Evolutionary conservation across 139 green algal species (phyloP).

Genomic region (Chlamydomonas schloesseri): DNA sequence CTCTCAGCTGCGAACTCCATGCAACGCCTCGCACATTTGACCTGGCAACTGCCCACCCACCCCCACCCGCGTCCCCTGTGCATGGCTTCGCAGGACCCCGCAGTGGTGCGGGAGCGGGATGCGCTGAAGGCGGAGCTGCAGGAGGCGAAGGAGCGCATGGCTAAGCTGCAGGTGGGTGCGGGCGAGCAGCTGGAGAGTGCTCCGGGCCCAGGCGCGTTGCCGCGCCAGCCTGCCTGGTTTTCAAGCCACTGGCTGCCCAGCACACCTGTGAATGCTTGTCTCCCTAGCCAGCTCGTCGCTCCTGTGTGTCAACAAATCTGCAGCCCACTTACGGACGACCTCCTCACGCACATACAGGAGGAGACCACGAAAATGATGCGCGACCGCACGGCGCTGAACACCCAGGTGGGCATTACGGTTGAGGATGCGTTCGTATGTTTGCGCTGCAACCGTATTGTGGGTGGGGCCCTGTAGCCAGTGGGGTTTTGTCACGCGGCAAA

Average conservation of each 20-base stretch:
- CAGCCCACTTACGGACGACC: too few species aligned
- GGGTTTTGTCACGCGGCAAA: too few species aligned
- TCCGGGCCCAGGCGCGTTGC: background rate
- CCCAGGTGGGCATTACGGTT: constrained; percentile 11
- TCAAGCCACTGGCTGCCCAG: too few species aligned
- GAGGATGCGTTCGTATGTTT: too few species aligned
- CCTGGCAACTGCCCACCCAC: background rate
- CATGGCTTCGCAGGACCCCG: background rate
- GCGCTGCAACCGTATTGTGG: too few species aligned
- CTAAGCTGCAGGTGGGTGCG: constrained; percentile 25
- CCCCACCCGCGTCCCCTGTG: background rate
- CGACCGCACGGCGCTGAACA: constrained; percentile 32
- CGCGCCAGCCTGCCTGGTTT: background rate
- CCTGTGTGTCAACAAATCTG: too few species aligned
- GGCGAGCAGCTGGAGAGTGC: background rate
- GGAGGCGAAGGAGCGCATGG: constrained; percentile 32
- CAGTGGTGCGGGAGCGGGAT: constrained; percentile 23
- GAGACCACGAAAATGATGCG: constrained; percentile 55
- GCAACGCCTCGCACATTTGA: background rate
- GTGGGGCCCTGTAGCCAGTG: too few species aligned
- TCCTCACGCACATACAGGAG: too few species aligned
- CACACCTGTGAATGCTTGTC: too few species aligned
- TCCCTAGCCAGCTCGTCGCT: too few species aligned
- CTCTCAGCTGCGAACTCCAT: too few species aligned
- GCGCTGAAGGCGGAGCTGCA: constrained; percentile 41